A percentile compares a stretch with the other conserved stretches of the same genome.
Conservation (phyloP, 805 yeast species). For the Nakazawaea sp. region DNA sequence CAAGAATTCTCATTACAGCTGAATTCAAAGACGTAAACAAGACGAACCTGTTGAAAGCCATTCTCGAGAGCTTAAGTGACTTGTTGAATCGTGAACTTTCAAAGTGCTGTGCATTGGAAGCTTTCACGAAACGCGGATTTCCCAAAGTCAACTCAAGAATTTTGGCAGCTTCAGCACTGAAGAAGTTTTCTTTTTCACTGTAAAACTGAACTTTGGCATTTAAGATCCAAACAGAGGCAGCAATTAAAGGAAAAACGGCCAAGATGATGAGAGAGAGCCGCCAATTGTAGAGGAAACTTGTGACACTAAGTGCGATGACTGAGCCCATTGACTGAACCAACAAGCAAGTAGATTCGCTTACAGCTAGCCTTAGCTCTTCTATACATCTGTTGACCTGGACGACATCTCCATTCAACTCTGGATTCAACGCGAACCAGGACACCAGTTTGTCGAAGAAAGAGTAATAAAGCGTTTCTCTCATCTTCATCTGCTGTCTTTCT, state of each 20-base stretch:
- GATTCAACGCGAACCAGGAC: conserved; percentile 57
- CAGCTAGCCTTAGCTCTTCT: conserved; percentile 64
- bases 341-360: conserved; percentile 60
- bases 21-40: conserved; percentile 47
- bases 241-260: conserved; percentile 66
- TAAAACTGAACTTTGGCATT: conserved; percentile 43
- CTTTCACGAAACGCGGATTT: conserved; percentile 53
- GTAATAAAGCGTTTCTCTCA: conserved; percentile 38
- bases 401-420: conserved; percentile 53
- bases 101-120: conserved; percentile 44
- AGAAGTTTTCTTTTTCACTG: conserved; percentile 50
- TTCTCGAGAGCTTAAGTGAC: conserved; percentile 23
- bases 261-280: conserved; percentile 72
- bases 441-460: conserved; percentile 39
- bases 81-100: conserved; percentile 42
- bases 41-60: conserved; percentile 35
- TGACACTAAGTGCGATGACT: conserved; percentile 44
- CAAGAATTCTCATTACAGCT: conserved; percentile 48
- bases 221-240: conserved; percentile 37
- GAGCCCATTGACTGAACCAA: conserved; percentile 48
- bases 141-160: conserved; percentile 64
- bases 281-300: conserved; percentile 81
- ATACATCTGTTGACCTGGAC: conserved; percentile 64
- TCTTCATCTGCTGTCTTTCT: conserved; percentile 57
- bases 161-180: conserved; percentile 50